A percentile compares a stretch with the other conserved stretches of the same genome.
These are phyloP conservation scores for Sarcomyxa edulis DNA, from an alignment of 768 basidiomycete species.

Conservation along the genomic window DNA sequence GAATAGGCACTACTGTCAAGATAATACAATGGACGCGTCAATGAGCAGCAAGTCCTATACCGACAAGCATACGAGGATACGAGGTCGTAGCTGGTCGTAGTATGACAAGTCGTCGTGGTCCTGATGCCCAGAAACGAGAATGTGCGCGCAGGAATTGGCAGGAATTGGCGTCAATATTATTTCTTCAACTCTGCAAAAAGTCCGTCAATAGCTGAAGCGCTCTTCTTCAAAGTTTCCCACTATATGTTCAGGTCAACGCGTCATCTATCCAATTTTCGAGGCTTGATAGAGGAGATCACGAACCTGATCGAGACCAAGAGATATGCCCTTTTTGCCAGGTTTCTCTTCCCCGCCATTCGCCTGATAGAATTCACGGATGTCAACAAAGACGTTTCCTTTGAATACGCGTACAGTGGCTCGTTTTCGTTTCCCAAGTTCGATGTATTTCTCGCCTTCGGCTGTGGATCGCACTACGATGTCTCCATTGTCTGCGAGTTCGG, in stretches of 20 bases:
- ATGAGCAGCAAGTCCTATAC: too few relatives aligned
- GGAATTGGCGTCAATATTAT: conserved; percentile 15
- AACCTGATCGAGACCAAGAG: conserved; percentile 62
- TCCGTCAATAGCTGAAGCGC: conserved; percentile 41
- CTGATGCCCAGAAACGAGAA: too few relatives aligned
- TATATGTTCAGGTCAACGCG: conserved; percentile 16
- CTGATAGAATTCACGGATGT: conserved; percentile 73
- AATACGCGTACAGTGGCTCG: conserved; percentile 50
- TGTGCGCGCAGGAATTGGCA: too few relatives aligned
- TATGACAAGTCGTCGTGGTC: too few relatives aligned
- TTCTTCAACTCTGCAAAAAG: conserved; percentile 37
- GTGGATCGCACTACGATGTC: conserved; percentile 10
- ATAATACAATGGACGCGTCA: too few relatives aligned
- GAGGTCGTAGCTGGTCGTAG: background rate
- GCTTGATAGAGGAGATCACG: conserved; percentile 7
- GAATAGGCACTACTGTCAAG: too few relatives aligned
- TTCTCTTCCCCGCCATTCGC: conserved; percentile 47
- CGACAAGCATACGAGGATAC: background rate
- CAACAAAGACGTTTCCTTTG: conserved; percentile 45
- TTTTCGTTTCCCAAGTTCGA: conserved; percentile 70
- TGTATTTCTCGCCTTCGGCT: conserved; percentile 44
- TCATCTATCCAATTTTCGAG: background rate
- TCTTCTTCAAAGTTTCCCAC: conserved; percentile 55
- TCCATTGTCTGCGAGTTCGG: too few relatives aligned
- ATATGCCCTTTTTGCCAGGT: conserved; percentile 81